Base-by-base conservation (phyloP, 2,329 filamentous ascomycete genomes). In the Botrytis hyacinthi region DNA sequence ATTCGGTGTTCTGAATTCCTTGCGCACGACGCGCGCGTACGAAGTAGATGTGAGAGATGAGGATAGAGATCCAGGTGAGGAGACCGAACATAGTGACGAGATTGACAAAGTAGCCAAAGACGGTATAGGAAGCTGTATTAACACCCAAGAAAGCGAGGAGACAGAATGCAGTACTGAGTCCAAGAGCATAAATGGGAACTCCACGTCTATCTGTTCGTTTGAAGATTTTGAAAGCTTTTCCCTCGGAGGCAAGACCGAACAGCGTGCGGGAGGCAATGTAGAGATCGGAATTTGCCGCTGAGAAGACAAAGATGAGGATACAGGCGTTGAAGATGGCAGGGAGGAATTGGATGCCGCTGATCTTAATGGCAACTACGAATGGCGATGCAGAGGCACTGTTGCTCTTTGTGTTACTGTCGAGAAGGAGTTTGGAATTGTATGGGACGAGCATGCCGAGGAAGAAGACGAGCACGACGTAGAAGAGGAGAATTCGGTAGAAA, bases 21-120 rank as follows among this genome's bases (percentile, higher is more conserved):
- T 93, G 91, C 0, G 88, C 90, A 67, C 84, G 84, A 74, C 90
- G 89, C 0, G 88, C 91, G 12, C 86, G 86, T 74, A 91, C 85
- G 80, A 92, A 93, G 83, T 82, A 88, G 80, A 93, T 90, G 82
- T 93, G 91, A 1, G 90, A 89, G 65, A 91, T 92, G 92, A 80
- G 75, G 73, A 81, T 81, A 26, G 79, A 79, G 46, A 81, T 80
- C 80, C 80, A 81, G 12, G 79, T 80, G 4, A 81, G 70, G 12
- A 81, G 76, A 9, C 80, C 80, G 54, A 80, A 80, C 74, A 81
- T 79, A 5, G 80, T 81, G 44, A 89, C 91, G 72, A 93, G 86
- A 80, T 91, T 92, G 77, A 90, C 86, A 80, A 93, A 92, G 89
- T 91, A 93, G 70, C 85, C 86, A 81, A 93, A 93, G 10, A 92